Base-by-base conservation (phyloP, 192 early-diverging fungal genomes). In the Entomortierella parvispora region DNA sequence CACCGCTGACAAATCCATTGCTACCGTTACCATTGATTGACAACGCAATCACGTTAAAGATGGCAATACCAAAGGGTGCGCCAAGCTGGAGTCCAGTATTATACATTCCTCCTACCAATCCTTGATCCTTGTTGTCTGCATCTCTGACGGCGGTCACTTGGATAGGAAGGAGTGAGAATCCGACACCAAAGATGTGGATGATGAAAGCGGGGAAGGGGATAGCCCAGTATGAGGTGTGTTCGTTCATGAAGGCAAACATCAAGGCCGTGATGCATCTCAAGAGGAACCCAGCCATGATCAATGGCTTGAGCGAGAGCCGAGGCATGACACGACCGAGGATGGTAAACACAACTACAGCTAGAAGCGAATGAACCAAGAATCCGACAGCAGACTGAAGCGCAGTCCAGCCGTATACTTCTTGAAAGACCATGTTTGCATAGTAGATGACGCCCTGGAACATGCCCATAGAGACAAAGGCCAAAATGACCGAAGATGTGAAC, bases 391-490 rank as follows among this genome's bases (percentile, higher is more conserved):
- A 66, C 54, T 85, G 40, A 23, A 83, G 42, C 14, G 81, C 61
- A 51, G 33, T 57, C 61, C 77, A 85, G 26, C 59, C 54, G 32
- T 59, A 81, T 11, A 80, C 67, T 22, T 85, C 72, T 45, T 85
- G 81, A 64, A 85, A 83, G 43, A 71, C 65, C 63, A 85, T 58
- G 49, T 81, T 85, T 42, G 61, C 57, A 22, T 68, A 75, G 45
- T 79, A 85, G 20, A 83, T 77, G 51, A 81, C 54, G 1, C 74
- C 71, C n/a, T 68, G 64, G 51, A 85, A 74, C 56, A 68, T 71
- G 7, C 58, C 79, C 59, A 72, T 72, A 3, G 17, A 34, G 17
- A 72, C 51, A 54, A 83, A 85, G 2, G 72, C 79, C 40, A 85
- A 58, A 2, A 55, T 55, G 45, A 85, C 80, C 12, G 83, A 71